Base-by-base conservation (phyloP, 495 filamentous ascomycete genomes). In the Neohortaea acidophila region DNA sequence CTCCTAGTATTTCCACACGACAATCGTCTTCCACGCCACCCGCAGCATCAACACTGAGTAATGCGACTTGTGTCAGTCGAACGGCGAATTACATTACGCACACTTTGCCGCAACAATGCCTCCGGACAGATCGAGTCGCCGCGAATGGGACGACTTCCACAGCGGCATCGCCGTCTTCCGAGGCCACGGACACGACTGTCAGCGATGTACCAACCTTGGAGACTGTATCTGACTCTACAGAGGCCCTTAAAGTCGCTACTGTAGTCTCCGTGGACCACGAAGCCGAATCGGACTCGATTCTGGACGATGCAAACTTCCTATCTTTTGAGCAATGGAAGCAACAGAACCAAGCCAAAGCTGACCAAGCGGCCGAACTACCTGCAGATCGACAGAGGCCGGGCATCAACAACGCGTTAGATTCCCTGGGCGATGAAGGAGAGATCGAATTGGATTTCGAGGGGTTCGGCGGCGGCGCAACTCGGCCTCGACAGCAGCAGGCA, bases 311-410 rank as follows among this genome's bases (percentile, higher is more conserved):
- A 21, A 77, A 83, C 21, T 96, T 97, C 53, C 78, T 97, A 36
- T 94, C 89, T 0, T 97, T 97, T 50, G 89, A 94, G 52, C 87
- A 96, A 47, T 97, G 89, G 89, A 94, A 91, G 61, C 82, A 81
- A 51, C 81, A 86, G 64, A 94, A 92, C 57, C 64, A 94, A 10
- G 83, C 75, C 23, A 83, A 82, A 51, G 77, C 72, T 3, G 74
- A 72, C 7, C 75, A 89, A 39, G 71, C 78, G 47, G 67, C 84
- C 20, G 78, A 73, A 21, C 54, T 65, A 66, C 67, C 23, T 36
- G 61, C 65, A 33, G 52, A 59, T 21, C 62, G 65, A 19, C 56
- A 61, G 19, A 59, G 68, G 33, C 69, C 72, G 5, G 62, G 62
- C 33, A 64, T 65, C 23, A 70, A 71, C 52, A 73, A 79, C 54